phyloP scores from a whole-genome alignment of 495 filamentous ascomycete genomes.

The Neurospora sp. region DNA sequence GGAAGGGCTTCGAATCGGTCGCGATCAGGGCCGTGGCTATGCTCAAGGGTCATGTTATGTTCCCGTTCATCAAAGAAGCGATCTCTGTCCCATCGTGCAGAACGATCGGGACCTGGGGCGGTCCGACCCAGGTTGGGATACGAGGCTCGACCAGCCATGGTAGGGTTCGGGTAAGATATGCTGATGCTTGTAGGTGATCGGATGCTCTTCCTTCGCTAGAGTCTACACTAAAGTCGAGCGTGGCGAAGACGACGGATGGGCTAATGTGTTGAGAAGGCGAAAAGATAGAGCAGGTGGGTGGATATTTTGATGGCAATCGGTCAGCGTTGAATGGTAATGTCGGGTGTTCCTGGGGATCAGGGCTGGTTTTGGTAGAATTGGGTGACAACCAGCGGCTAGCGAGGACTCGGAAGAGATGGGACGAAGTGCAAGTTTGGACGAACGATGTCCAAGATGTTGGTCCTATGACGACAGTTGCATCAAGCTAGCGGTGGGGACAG shows the following conservation, averaged over 20 bases:
- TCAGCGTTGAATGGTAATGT: neutral
- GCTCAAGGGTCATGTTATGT: constrained; percentile 12
- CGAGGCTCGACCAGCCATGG: constrained; percentile 23
- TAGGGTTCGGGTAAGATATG: neutral
- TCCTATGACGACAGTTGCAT: constrained; percentile 18
- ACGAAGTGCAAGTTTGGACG: neutral
- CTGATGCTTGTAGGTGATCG: neutral
- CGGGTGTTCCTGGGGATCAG: neutral
- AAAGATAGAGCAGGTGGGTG: neutral
- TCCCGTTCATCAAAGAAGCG: constrained; percentile 26
- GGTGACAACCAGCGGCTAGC: neutral
- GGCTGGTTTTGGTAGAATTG: neutral
- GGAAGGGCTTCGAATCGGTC: constrained; percentile 19
- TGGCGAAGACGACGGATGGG: neutral
- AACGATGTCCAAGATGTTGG: constrained; percentile 17
- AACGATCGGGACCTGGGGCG: constrained; percentile 18
- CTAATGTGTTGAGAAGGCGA: neutral
- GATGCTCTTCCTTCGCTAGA: neutral
- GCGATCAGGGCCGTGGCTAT: constrained; percentile 24
- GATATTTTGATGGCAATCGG: neutral
- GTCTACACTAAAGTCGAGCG: neutral
- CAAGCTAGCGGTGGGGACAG: neutral
- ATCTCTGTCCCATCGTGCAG: constrained; percentile 34
- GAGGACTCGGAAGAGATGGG: neutral
- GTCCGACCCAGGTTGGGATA: constrained; percentile 24